Percentiles rank a stretch among this genome's conserved stretches.
phyloP scores from a whole-genome alignment of 1,139 yeast genomes.

The Martiniozyma asiatica region DNA sequence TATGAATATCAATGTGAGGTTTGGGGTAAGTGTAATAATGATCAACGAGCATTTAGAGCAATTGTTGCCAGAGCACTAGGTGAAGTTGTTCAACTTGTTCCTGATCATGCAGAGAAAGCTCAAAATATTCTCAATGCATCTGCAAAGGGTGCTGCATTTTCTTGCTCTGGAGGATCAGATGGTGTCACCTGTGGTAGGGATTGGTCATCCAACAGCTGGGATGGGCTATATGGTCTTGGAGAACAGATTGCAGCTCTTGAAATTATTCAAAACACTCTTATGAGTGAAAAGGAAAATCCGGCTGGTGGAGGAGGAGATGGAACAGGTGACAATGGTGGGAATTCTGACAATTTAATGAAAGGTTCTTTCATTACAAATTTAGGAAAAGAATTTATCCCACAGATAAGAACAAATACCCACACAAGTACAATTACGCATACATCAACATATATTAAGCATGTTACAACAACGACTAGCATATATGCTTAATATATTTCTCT shows the following conservation, averaged over 20 bases:
- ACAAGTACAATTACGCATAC: slow-evolving; percentile 7
- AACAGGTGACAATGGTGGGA: no score
- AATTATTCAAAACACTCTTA: slow-evolving; percentile 53
- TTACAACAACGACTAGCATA: no score
- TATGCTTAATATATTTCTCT: no score
- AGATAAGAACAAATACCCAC: slow-evolving; percentile 3
- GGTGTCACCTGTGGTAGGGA: slow-evolving; percentile 85
- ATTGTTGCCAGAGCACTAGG: slow-evolving; percentile 68
- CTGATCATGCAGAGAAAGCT: slow-evolving; percentile 43
- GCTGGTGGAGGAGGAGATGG: no score
- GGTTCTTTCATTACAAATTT: slow-evolving; percentile 5
- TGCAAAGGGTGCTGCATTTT: slow-evolving; percentile 71
- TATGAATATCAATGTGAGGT: slow-evolving; percentile 76
- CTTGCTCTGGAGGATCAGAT: slow-evolving; percentile 81
- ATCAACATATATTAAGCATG: slow-evolving; percentile 2
- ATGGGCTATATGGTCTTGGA: slow-evolving; percentile 73
- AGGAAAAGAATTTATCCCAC: not conserved
- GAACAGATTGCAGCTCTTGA: slow-evolving; percentile 88
- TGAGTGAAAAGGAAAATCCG: slow-evolving; percentile 41
- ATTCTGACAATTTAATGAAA: no score
- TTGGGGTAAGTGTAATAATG: slow-evolving; percentile 59
- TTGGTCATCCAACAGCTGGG: slow-evolving; percentile 67
- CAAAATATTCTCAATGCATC: slow-evolving; percentile 43
- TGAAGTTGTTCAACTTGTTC: slow-evolving; percentile 59
- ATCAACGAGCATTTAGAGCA: slow-evolving; percentile 84